Evolutionary conservation across 306 rosid genomes (phyloP), one percentile per base, ranked within the genome.

Genomic region (Neltuma alba): DNA sequence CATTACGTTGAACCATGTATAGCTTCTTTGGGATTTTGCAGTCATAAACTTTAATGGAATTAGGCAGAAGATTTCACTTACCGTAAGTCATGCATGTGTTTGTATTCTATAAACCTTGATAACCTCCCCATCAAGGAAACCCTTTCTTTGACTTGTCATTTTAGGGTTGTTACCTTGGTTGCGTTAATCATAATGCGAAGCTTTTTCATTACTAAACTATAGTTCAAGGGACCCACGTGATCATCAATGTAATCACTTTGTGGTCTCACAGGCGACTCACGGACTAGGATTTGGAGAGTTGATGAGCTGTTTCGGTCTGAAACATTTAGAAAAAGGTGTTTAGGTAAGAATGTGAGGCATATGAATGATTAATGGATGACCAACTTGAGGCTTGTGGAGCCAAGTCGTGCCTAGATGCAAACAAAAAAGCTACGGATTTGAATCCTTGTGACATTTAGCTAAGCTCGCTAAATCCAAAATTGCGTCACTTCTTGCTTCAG

Each of bases 251-350:
- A 33, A 12, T 33, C 36, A 12, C 48, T 34, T 21, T 73, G 40
- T 60, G 55, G 78, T 14, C 78, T 57, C 78, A 57, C 11, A 34
- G 76, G 42, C 6, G 66, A 37, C 52, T 58, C 79, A 58, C 79
- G 70, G 79, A 41, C 79, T 60, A 10, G 16, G 37, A 28, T 60
- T 58, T 18, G 70, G 58, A 25, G 61, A 45, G 74, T 3, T 61
- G 77, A 81, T 76, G 77, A 81, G 78, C 71, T 76, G 74, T 76
- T 76, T 50, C 5, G 41, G 20, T 70, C 38, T 50, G 48, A 70
- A 62, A 71, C 13, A 45, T 47, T 75, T 75, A 38, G 60, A 27
- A 69, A 82, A 70, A 7, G 57, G 37, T 27, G 15, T 70, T 70
- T 28, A 16, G 82, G 52, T 34, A 60, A 70, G 54, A 61, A 28